These are phyloP conservation scores for Verticillium dahliae DNA, from an alignment of 2,329 filamentous ascomycete species.

Conservation along the genomic window DNA sequence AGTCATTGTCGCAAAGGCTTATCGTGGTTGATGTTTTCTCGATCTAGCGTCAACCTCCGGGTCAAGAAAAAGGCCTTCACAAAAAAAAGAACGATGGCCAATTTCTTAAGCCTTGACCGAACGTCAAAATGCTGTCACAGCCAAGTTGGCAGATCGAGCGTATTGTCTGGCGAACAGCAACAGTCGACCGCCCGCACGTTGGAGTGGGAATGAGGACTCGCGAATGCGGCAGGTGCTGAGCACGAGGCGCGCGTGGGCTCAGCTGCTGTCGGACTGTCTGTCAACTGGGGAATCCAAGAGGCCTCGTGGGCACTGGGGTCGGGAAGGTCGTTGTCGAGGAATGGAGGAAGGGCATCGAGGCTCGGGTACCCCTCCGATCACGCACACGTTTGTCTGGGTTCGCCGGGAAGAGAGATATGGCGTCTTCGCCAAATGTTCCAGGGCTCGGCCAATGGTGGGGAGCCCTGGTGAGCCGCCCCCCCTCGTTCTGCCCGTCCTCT, in stretches of 20 bases:
- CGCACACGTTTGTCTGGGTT: neutral
- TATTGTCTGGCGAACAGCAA: neutral
- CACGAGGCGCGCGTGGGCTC: neutral
- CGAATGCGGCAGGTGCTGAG: neutral
- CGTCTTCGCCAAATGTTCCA: neutral
- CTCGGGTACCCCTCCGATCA: neutral
- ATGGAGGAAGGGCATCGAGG: neutral
- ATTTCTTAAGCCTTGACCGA: neutral
- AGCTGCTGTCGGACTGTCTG: neutral
- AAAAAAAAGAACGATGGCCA: neutral
- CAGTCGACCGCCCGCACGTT: neutral
- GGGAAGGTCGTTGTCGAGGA: neutral
- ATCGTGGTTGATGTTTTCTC: neutral
- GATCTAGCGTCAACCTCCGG: neutral
- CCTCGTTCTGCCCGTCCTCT: neutral
- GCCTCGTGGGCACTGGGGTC: neutral
- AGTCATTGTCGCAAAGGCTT: neutral
- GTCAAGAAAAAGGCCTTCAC: neutral
- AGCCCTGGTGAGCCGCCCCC: neutral
- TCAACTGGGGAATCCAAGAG: neutral
- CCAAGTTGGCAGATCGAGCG: neutral
- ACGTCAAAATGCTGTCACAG: neutral
- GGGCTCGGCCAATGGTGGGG: neutral
- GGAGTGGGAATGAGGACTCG: neutral
- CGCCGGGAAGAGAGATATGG: neutral